Evolutionary conservation across 768 basidiomycete genomes (phyloP).

Genomic region (Rhizopogon rudus): DNA sequence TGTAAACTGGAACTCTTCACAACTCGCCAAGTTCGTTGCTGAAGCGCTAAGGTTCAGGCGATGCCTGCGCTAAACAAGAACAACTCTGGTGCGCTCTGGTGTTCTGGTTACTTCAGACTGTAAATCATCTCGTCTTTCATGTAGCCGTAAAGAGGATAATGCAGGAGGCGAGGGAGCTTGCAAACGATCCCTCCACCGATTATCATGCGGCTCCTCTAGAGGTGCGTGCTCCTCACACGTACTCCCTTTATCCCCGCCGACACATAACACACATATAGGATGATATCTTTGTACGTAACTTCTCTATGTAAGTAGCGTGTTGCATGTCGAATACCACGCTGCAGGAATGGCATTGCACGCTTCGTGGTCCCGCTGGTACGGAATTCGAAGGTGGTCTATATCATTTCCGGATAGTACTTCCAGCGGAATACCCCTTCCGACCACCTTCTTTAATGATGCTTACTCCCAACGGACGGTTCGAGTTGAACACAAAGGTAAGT

Average conservation of each 20-base stretch:
- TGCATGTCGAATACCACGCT: conserved; percentile 14
- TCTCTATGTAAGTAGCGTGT: neutral
- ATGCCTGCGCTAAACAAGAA: conserved; percentile 72
- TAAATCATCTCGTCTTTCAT: neutral
- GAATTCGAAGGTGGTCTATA: conserved; percentile 96
- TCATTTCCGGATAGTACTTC: conserved; percentile 87
- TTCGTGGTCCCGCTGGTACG: conserved; percentile 81
- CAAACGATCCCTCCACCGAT: conserved; percentile 79
- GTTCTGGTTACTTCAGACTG: neutral
- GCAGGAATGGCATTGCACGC: conserved; percentile 96
- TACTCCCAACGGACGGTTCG: conserved; percentile 96
- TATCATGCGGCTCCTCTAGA: conserved; percentile 77
- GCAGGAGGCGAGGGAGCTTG: conserved; percentile 90
- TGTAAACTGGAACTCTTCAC: neutral
- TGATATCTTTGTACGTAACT: conserved; percentile 75
- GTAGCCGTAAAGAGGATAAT: conserved; percentile 93
- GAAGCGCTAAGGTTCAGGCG: neutral
- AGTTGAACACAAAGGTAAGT: conserved; percentile 88
- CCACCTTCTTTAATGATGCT: conserved; percentile 95
- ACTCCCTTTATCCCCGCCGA: conserved; percentile 3
- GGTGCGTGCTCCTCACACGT: conserved; percentile 37
- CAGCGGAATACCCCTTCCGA: conserved; percentile 94
- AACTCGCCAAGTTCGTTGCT: neutral
- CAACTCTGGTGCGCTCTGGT: conserved; percentile 64
- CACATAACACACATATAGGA: conserved; percentile 41